These are phyloP conservation scores for Talaromyces proteolyticus DNA, from an alignment of 495 filamentous ascomycete genomes.

Conservation along the genomic window DNA sequence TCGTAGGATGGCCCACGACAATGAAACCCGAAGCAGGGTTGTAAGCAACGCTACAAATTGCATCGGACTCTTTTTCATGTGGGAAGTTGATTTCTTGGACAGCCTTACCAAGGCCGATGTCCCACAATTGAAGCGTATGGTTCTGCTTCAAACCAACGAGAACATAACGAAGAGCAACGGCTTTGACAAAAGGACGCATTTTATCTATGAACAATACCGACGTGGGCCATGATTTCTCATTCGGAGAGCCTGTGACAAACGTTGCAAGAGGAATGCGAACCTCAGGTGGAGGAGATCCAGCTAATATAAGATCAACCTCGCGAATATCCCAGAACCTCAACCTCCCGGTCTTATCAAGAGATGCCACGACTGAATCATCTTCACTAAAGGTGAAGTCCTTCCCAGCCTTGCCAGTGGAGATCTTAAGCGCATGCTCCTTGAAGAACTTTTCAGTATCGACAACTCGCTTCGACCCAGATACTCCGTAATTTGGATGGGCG, in stretches of 20 bases:
- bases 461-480: conserved; percentile 62
- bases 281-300: conserved; percentile 56
- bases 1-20: conserved; percentile 89
- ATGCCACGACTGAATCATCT: conserved; percentile 89
- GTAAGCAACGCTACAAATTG: conserved; percentile 92
- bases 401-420: conserved; percentile 94
- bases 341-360: conserved; percentile 90
- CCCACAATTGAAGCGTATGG: conserved; percentile 97
- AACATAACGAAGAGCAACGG: conserved; percentile 83
- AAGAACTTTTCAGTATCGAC: conserved; percentile 83
- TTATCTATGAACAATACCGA: conserved; percentile 96
- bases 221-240: conserved; percentile 89
- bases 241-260: conserved; percentile 67
- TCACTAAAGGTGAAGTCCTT: conserved; percentile 98
- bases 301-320: conserved; percentile 52
- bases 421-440: conserved; percentile 77
- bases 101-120: conserved; percentile 88
- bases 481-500: conserved; percentile 61
- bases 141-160: conserved; percentile 98
- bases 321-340: conserved; percentile 97
- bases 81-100: conserved; percentile 97
- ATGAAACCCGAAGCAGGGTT: conserved; percentile 87
- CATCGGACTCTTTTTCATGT: conserved; percentile 93
- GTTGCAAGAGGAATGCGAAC: conserved; percentile 72
- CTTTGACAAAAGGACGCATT: conserved; percentile 80